Evolutionary conservation across 257 asterid species (phyloP).

Genomic region (Striga asiatica): DNA sequence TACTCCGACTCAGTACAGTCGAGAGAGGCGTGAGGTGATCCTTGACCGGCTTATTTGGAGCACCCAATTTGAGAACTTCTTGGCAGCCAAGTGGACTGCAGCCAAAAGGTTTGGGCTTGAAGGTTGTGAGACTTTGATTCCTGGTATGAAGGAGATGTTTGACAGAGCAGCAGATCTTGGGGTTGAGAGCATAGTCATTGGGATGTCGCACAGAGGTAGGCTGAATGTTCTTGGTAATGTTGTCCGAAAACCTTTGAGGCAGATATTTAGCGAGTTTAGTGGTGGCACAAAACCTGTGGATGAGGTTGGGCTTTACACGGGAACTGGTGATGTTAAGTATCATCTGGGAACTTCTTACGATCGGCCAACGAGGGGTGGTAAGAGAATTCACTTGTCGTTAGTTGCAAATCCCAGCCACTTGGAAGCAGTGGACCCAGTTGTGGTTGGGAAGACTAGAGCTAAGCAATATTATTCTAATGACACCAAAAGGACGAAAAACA

Average conservation of each 20-base stretch:
- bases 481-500: conserved; percentile 53
- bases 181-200: conserved; percentile 87
- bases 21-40: conserved; percentile 76
- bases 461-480: conserved; percentile 82
- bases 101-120: conserved; percentile 95
- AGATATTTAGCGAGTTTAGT: conserved; percentile 81
- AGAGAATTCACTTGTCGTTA: conserved; percentile 79
- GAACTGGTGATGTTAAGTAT: conserved; percentile 95
- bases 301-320: conserved; percentile 78
- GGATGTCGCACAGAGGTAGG: conserved; percentile 96
- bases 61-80: conserved; percentile 74
- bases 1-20: conserved; percentile 62
- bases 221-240: conserved; percentile 83
- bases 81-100: conserved; percentile 97
- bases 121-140: conserved; percentile 95
- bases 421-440: conserved; percentile 95
- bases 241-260: conserved; percentile 80
- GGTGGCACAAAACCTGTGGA: conserved; percentile 84
- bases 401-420: conserved; percentile 96
- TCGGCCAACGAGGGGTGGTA: conserved; percentile 93
- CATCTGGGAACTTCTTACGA: conserved; percentile 95
- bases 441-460: conserved; percentile 87
- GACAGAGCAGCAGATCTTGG: conserved; percentile 95
- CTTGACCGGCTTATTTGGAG: conserved; percentile 93
- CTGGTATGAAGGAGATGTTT: conserved; percentile 99